Evolutionary conservation across 1,284 basidiomycete species (phyloP).

Genomic region (Xerocomus amazonicus): DNA sequence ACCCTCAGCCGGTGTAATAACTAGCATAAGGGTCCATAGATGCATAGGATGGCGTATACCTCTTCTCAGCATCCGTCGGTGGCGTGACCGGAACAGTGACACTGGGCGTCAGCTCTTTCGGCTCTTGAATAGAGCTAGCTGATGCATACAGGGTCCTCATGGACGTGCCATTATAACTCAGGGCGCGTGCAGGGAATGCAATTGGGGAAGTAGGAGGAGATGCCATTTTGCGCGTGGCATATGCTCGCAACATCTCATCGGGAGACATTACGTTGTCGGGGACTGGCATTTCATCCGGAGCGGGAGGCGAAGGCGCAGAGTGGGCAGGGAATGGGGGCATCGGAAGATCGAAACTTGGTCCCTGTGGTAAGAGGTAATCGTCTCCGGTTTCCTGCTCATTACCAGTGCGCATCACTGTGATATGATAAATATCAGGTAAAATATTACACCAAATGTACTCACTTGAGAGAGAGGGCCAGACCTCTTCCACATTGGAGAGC

Average conservation of each 20-base stretch:
- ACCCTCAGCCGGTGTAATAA: conserved; percentile 4
- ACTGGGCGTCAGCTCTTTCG: not conserved
- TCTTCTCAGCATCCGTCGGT: conserved; percentile 20
- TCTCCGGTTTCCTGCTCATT: conserved; percentile 33
- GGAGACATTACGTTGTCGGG: conserved; percentile 55
- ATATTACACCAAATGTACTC: conserved; percentile 27
- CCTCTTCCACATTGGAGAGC: conserved; percentile 45
- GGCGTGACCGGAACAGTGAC: conserved; percentile 5
- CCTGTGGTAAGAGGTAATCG: conserved; percentile 40
- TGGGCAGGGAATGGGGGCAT: conserved; percentile 34
- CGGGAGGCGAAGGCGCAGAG: conserved; percentile 34
- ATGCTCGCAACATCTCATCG: conserved; percentile 72
- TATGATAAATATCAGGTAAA: conserved; percentile 7
- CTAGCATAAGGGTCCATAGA: conserved; percentile 25
- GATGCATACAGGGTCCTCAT: conserved; percentile 34
- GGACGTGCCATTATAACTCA: conserved; percentile 22
- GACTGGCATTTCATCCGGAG: conserved; percentile 43
- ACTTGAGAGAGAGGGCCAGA: conserved; percentile 63
- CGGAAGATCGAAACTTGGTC: conserved; percentile 27
- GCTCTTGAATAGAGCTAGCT: conserved; percentile 14
- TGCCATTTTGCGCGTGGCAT: conserved; percentile 53
- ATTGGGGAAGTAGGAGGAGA: conserved; percentile 35
- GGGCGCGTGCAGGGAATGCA: conserved; percentile 28
- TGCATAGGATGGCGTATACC: conserved; percentile 26
- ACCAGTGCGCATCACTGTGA: conserved; percentile 63